phyloP scores from a whole-genome alignment of 2,329 filamentous ascomycete species.

The Aspergillus quadrilineatus region DNA sequence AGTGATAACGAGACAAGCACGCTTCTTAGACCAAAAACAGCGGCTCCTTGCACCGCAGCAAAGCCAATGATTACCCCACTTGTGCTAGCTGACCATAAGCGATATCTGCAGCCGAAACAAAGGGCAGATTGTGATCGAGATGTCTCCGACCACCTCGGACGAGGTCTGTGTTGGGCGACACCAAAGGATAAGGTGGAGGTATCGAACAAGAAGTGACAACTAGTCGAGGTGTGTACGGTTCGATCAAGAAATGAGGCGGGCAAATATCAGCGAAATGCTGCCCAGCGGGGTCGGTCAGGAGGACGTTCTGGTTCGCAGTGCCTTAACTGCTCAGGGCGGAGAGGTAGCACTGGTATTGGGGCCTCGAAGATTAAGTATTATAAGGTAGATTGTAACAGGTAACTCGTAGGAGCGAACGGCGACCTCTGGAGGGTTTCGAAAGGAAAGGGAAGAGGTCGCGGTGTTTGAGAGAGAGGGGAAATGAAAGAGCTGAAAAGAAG shows the following conservation, averaged over 20 bases:
- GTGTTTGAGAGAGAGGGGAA: slow-evolving; percentile 4
- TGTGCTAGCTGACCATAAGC: slow-evolving; percentile 20
- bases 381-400: slow-evolving; percentile 1
- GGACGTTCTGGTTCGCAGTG: slow-evolving; percentile 15
- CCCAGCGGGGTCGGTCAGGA: slow-evolving; percentile 15
- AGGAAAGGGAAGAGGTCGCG: slow-evolving; percentile 1
- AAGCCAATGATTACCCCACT: slow-evolving; percentile 9
- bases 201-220: slow-evolving; percentile 10
- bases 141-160: too few species aligned
- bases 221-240: slow-evolving; percentile 4
- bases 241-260: slow-evolving; percentile 13
- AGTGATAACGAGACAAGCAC: slow-evolving; percentile 15
- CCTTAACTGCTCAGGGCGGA: slow-evolving; percentile 10
- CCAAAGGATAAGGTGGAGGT: slow-evolving; percentile 16
- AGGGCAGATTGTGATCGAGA: too few species aligned
- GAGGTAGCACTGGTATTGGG: slow-evolving; percentile 17
- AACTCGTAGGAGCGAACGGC: neutral
- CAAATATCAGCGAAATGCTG: slow-evolving; percentile 9
- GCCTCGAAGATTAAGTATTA: slow-evolving; percentile 14
- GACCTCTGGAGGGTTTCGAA: neutral
- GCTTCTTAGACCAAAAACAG: slow-evolving; percentile 15
- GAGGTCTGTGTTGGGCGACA: slow-evolving; percentile 3
- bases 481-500: neutral
- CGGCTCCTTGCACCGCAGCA: slow-evolving; percentile 12
- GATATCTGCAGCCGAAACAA: neutral